phyloP scores from a whole-genome alignment of 75 land plant genomes.

The Gnetum montanum region DNA sequence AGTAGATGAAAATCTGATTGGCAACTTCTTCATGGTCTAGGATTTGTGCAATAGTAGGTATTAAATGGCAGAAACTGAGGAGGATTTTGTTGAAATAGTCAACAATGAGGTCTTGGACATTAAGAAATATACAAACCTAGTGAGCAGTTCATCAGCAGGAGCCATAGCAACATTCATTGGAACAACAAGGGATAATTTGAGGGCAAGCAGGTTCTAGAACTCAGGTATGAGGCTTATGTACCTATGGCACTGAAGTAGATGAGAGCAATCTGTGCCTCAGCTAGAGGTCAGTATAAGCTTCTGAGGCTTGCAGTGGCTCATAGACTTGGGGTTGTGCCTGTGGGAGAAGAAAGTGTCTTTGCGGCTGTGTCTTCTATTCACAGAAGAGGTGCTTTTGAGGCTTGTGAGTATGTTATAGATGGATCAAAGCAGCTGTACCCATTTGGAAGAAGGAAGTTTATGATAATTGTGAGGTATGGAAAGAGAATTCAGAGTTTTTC shows the following conservation, averaged over 20 bases:
- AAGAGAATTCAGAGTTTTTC: slow-evolving; percentile 83
- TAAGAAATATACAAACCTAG: slow-evolving; percentile 39
- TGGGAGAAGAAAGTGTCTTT: slow-evolving; percentile 85
- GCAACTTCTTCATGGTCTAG: too few species aligned
- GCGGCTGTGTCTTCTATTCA: slow-evolving; percentile 78
- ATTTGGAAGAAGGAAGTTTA: slow-evolving; percentile 98
- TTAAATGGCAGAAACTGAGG: background rate
- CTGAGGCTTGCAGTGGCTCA: slow-evolving; percentile 52
- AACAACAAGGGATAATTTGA: slow-evolving; percentile 80
- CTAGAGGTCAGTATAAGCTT: slow-evolving; percentile 50
- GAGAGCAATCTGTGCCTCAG: slow-evolving; percentile 37
- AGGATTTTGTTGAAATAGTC: slow-evolving; percentile 15
- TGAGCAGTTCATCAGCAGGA: slow-evolving; percentile 56
- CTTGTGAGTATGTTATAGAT: slow-evolving; percentile 77
- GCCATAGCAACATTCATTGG: slow-evolving; percentile 85
- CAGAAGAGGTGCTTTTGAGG: slow-evolving; percentile 64
- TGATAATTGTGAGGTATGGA: slow-evolving; percentile 83
- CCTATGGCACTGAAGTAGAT: slow-evolving; percentile 69
- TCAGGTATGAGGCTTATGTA: slow-evolving; percentile 77
- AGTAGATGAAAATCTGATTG: too few species aligned
- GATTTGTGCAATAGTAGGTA: too few species aligned
- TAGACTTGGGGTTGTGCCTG: slow-evolving; percentile 62
- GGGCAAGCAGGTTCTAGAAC: slow-evolving; percentile 58
- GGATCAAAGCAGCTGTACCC: slow-evolving; percentile 84
- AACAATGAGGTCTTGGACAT: slow-evolving; percentile 31